Evolutionary conservation across 495 filamentous ascomycete species (phyloP).

Genomic region (Neurospora africana): DNA sequence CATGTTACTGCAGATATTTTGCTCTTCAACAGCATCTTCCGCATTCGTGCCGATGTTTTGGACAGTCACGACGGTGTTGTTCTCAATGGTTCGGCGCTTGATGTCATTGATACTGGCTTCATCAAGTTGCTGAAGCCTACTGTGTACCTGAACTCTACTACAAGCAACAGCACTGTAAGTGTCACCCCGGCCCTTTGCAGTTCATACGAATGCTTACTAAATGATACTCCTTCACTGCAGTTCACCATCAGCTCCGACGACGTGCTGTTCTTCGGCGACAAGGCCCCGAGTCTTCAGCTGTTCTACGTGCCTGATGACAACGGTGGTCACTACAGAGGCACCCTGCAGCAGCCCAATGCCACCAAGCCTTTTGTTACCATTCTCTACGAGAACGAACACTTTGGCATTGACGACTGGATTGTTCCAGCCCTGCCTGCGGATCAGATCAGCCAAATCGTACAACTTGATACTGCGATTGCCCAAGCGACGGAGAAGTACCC

Average conservation of each 20-base stretch:
- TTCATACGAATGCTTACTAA: neutral
- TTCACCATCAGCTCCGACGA: neutral
- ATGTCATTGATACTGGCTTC: neutral
- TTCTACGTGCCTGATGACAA: neutral
- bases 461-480: neutral
- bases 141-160: neutral
- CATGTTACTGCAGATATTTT: neutral
- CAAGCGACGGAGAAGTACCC: neutral
- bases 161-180: neutral
- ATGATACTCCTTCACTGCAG: neutral
- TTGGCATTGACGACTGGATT: neutral
- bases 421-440: neutral
- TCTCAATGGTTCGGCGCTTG: neutral
- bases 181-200: neutral
- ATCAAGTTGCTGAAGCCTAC: neutral
- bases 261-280: neutral
- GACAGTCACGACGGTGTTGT: neutral
- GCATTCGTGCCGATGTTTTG: neutral
- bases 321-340: neutral
- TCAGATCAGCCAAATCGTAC: neutral
- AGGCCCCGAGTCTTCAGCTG: neutral
- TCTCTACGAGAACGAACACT: neutral
- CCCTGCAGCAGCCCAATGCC: neutral
- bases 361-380: neutral
- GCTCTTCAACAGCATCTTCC: neutral